Percentiles rank a stretch among this genome's conserved stretches.
Evolutionary conservation across 208 protist genomes (phyloP).

Genomic region (Leishmania turanica): DNA sequence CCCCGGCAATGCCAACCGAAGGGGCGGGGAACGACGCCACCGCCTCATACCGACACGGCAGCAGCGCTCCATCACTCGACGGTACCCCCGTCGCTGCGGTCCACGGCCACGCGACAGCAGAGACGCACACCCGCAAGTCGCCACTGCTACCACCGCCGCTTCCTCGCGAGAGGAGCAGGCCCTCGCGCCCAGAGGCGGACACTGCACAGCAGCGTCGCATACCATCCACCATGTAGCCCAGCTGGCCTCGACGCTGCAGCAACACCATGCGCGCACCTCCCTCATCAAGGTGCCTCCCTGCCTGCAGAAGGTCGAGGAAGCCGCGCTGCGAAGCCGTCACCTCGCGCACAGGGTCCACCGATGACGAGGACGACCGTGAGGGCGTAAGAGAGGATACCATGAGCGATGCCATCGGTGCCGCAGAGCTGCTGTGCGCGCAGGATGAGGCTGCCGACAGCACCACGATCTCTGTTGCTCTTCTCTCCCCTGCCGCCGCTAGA

Average conservation of each 20-base stretch:
- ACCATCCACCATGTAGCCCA: constrained; percentile 3
- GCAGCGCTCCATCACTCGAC: background rate
- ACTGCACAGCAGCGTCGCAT: constrained; percentile 1
- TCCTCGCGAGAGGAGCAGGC: background rate
- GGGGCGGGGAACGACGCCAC: background rate
- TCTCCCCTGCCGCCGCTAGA: background rate
- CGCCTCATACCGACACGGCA: background rate
- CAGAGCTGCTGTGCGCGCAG: background rate
- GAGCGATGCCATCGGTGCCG: background rate
- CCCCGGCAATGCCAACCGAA: background rate
- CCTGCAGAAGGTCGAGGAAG: constrained; percentile 21
- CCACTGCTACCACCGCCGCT: background rate
- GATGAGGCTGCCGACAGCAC: background rate
- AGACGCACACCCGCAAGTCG: constrained; percentile 11
- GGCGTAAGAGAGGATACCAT: background rate
- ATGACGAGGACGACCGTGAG: constrained; percentile 4
- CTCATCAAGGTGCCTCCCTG: background rate
- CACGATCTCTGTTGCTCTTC: background rate
- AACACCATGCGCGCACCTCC: background rate
- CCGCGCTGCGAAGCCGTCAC: constrained; percentile 27
- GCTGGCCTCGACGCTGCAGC: constrained; percentile 11
- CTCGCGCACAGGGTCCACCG: constrained; percentile 19
- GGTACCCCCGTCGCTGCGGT: background rate
- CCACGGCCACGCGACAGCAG: constrained; percentile 32
- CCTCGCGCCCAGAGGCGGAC: background rate